Evolutionary conservation across 192 early-diverging fungal genomes (phyloP), one percentile per base, ranked within the genome.

Genomic region (Backusella australiensis): DNA sequence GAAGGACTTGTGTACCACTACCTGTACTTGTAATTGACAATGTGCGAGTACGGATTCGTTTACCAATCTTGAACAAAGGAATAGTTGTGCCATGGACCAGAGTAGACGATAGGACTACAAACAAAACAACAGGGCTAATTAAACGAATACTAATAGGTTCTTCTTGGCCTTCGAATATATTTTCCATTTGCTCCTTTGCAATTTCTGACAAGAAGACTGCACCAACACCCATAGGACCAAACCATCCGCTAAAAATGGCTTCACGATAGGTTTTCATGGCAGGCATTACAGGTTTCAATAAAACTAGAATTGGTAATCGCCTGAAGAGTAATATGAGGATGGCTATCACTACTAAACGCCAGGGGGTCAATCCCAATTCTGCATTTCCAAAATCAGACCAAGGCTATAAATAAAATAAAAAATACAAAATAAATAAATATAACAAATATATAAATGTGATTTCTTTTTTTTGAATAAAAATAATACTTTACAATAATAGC

Each of bases 221-320:
- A 34, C 88, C 86, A 26, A 83, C 68, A 49, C 80, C 78, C 65
- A 98, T 93, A 2, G 96, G 96, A 0, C 95, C 96, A 77, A 98
- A 98, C 94, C 94, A 98, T 11, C 95, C 95, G 15, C 91, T 90
- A 80, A 96, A 95, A 8, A 92, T 81, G 0, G 93, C 94, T 71
- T 96, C 94, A 42, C 89, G 89, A 78, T 87, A 90, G 1, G 84
- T 93, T 36, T 85, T 86, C 35, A 94, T 68, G 4, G 92, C 92
- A 2, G 94, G 91, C n/a, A 95, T 90, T 4, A 91, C 74, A 8
- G 78, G 85, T 65, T 93, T 90, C 9, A 91, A 74, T 0, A 83
- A 72, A 65, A 94, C 17, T 8, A 96, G 72, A n/a, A 87, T 81
- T 0, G 95, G 95, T 5, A 97, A 76, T 19, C 95, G 86, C 6